Evolutionary conservation across 306 rosid genomes (phyloP).

Genomic region (Fragaria nilgerrensis): DNA sequence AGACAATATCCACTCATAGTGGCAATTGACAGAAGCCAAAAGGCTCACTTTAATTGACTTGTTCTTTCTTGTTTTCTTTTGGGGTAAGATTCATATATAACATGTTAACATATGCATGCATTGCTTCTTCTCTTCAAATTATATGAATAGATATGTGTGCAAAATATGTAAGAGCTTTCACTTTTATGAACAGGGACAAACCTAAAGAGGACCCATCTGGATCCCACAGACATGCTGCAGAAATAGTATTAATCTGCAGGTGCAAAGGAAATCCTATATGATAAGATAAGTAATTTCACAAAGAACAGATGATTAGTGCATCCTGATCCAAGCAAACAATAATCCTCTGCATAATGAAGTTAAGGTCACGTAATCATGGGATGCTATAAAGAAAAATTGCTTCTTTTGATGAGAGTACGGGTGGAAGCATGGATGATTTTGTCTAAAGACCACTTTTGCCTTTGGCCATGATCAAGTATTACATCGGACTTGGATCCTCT

Average conservation of each 20-base stretch:
- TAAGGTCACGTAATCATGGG: neutral
- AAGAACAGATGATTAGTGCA: neutral
- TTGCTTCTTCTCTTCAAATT: neutral
- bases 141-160: neutral
- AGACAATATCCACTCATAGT: constrained; percentile 8
- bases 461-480: neutral
- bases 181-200: neutral
- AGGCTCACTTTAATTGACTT: neutral
- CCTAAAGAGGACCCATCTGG: constrained; percentile 1
- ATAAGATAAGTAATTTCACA: neutral
- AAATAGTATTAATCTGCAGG: neutral
- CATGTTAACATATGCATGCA: constrained; percentile 3
- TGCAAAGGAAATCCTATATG: too few relatives aligned
- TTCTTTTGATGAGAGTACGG: neutral
- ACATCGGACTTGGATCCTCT: neutral
- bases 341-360: neutral
- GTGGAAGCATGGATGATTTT: constrained; percentile 5
- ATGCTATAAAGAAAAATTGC: neutral
- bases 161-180: neutral
- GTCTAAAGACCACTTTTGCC: constrained; percentile 2
- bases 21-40: neutral
- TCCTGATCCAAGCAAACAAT: neutral
- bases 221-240: constrained; percentile 2
- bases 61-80: neutral
- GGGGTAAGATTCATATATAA: neutral